Conservation (phyloP, 257 asterid genomes). For the Solanum ossicruentum region DNA sequence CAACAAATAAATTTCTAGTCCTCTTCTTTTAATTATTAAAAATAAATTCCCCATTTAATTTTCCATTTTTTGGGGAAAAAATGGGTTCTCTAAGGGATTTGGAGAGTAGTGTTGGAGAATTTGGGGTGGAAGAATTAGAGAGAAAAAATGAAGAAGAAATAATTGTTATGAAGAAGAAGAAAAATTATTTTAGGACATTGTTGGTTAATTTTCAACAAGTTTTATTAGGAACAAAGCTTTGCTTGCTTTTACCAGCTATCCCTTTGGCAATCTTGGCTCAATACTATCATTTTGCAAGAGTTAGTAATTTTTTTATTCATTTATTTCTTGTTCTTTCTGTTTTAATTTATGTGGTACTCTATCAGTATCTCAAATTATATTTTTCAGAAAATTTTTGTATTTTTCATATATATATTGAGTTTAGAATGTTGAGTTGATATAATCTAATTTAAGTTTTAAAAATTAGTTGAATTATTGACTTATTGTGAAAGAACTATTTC, state of each 20-base stretch:
- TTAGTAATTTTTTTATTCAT: neutral
- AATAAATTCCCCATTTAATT: neutral
- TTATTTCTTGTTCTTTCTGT: neutral
- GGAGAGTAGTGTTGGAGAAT: slow-evolving; percentile 9
- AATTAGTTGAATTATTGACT: too few relatives aligned
- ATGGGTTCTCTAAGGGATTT: slow-evolving; percentile 4
- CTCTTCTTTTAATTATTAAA: neutral
- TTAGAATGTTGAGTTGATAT: neutral
- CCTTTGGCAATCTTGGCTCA: slow-evolving; percentile 27
- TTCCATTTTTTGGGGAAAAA: neutral
- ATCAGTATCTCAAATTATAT: neutral
- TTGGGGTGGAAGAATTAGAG: neutral
- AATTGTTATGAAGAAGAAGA: neutral
- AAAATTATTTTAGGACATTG: slow-evolving; percentile 1
- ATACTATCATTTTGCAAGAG: slow-evolving; percentile 13
- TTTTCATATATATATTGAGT: too few relatives aligned
- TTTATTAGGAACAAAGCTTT: slow-evolving; percentile 31
- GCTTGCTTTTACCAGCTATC: slow-evolving; percentile 27
- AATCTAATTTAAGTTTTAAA: too few relatives aligned
- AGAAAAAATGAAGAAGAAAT: neutral
- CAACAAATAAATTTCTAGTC: neutral
- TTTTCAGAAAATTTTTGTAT: too few relatives aligned
- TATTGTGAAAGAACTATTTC: too few relatives aligned
- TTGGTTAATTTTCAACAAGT: slow-evolving; percentile 16
- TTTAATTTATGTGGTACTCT: neutral